Evolutionary conservation across 306 rosid species (phyloP).

Genomic region (Malus sylvestris): DNA sequence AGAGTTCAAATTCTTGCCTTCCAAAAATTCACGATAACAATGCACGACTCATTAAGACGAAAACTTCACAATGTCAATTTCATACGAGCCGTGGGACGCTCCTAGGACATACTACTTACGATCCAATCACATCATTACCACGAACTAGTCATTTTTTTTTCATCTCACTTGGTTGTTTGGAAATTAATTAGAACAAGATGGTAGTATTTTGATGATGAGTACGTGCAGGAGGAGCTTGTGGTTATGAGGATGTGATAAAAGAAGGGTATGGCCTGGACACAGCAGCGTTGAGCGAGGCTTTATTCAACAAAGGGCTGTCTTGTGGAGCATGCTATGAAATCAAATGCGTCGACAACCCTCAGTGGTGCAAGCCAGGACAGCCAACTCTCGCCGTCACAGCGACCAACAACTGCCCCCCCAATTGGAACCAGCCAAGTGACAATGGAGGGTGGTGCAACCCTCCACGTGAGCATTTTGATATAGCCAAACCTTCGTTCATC

Average conservation of each 20-base stretch:
- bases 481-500: slow-evolving; percentile 57
- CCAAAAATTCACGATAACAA: too few species aligned
- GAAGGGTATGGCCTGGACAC: slow-evolving; percentile 69
- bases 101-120: too few species aligned
- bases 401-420: slow-evolving; percentile 67
- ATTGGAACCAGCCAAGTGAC: slow-evolving; percentile 19
- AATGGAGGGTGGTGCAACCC: slow-evolving; percentile 95
- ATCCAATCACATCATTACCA: background rate
- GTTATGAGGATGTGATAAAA: slow-evolving; percentile 59
- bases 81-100: too few species aligned
- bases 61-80: too few species aligned
- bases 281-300: slow-evolving; percentile 50
- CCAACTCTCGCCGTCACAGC: slow-evolving; percentile 50
- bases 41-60: too few species aligned
- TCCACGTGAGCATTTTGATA: slow-evolving; percentile 64
- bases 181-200: too few species aligned
- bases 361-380: slow-evolving; percentile 50
- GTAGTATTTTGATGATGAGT: background rate
- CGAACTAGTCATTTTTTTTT: background rate
- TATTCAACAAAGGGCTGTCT: slow-evolving; percentile 49
- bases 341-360: slow-evolving; percentile 34
- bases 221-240: slow-evolving; percentile 72
- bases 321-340: slow-evolving; percentile 81
- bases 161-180: background rate
- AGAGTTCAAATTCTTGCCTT: too few species aligned